Evolutionary conservation across 2,329 filamentous ascomycete genomes (phyloP).

Genomic region (Ceratocystis albifundus): DNA sequence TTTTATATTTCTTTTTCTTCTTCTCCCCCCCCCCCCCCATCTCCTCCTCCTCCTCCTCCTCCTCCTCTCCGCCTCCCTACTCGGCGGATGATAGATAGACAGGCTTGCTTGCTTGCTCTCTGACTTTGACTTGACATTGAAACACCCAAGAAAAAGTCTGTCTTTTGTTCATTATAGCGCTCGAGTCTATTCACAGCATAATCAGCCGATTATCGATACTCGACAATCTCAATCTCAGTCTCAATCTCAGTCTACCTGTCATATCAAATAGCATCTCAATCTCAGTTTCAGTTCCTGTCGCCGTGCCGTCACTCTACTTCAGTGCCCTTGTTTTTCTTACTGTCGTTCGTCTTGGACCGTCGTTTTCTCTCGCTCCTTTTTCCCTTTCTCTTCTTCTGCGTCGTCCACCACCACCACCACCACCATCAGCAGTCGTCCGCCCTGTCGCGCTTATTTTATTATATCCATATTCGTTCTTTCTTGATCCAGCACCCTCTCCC

Average conservation of each 20-base stretch:
- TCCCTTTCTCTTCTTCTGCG: not conserved
- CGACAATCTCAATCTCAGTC: not conserved
- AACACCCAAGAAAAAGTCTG: slow-evolving; percentile 3
- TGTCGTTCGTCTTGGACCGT: not conserved
- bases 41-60: too few relatives aligned
- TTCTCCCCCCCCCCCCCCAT: too few relatives aligned
- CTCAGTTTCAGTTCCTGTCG: not conserved
- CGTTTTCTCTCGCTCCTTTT: not conserved
- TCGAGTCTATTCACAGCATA: not conserved
- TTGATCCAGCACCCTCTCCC: too few relatives aligned
- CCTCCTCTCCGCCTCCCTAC: not conserved
- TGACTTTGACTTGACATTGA: not conserved
- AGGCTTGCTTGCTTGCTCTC: not conserved
- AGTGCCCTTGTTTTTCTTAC: not conserved
- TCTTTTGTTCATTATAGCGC: not conserved
- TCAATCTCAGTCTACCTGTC: not conserved
- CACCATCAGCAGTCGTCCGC: not conserved
- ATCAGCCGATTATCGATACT: not conserved
- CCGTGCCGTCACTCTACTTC: not conserved
- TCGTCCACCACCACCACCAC: not conserved
- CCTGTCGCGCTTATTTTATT: not conserved
- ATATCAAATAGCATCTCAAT: not conserved
- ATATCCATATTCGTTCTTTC: not conserved
- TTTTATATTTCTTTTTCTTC: too few relatives aligned
- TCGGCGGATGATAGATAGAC: not conserved